Base-by-base conservation (phyloP, 805 yeast genomes). In the Metschnikowia continentalis region DNA sequence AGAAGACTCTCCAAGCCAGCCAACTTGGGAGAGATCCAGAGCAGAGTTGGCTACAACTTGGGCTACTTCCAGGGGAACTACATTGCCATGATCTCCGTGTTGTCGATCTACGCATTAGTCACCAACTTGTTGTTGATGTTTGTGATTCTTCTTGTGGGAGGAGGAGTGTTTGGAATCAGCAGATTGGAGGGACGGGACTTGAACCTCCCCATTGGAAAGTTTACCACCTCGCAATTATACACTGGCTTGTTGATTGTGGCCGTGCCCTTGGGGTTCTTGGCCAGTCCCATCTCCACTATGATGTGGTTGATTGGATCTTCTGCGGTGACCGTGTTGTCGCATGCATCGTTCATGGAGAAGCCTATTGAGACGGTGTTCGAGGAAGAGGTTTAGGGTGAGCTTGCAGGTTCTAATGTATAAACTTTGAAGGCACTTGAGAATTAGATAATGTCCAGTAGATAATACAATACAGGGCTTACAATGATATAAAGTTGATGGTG, bases 311-410 rank as follows among this genome's bases (percentile, higher is more conserved):
- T 87, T 59, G 94, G 96, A 60, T 88, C 96, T 14, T 84, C 94
- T 37, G 85, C 86, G 26, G 85, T 85, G 44, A 68, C 86, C 35
- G 88, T 92, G 38, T 72, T 90, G 43, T 79, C 90, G 3, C 99
- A 94, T 69, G 99, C 97, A 42, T 76, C 91, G 3, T 75, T 92
- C 55, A 77, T 94, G 81, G 98, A 94, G 65, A 94, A 92, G 72
- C 99, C 99, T 19, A 84, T 91, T 54, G 98, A 94, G 72, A 84
- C 92, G 36, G 91, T 92, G 17, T 94, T 92, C 65, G 94, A 90
- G 64, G 97, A 90, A 66, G 89, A 86, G 58, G 78, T 74, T 36
- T 74, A 63, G 38, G n/a, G 35, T 22, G 15, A 8, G 17, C 41
- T 15, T 36, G 17, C 23, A n/a, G 42, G 23, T 49, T 32, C 19